Base-by-base conservation (phyloP, 1,139 yeast species). In the Wickerhamiella pararugosa region DNA sequence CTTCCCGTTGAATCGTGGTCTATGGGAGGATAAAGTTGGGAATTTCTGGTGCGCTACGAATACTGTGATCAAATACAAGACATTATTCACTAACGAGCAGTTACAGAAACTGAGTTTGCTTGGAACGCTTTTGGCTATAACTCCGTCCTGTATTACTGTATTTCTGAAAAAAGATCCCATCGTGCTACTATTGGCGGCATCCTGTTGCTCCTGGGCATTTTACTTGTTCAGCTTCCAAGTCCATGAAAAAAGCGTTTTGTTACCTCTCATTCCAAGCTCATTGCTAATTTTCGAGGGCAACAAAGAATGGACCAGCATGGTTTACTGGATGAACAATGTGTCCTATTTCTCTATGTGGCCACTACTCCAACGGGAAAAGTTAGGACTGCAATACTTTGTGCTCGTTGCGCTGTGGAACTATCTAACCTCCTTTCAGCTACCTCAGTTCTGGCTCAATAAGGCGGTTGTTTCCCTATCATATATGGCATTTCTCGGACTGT, bases 21-120 rank as follows among this genome's bases (percentile, higher is more conserved):
- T 92, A n/a, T 90, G 92, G 68, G 98, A 90, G 60, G 98, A 90
- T 58, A 90, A 90, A 59, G 98, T 92, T 9, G 96, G 95, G 40
- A 90, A 87, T 56, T 79, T 90, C 53, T 90, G 99, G 99, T 87
- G 98, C 59, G 79, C 93, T 7, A 66, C 86, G 2, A 90, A 90
- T 59, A 67, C 81, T 0, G 51, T 84, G 8, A 59, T 87, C 55
- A 90, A 90, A 57, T 79, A 84, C 54, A 76, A 73, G 49, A 56
- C 62, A 3, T 46, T 69, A 0, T 78, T 81, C 51, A 61, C 74
- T 1, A 65, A 68, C n/a, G 61, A 66, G 3, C 72, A 80, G 53
- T 65, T 90, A 34, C 80, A 83, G 43, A 58, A 66, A 37, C 51
- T 77, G 21, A 77, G 96, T 3, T 61, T 87, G 40, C 45, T 66